Evolutionary conservation across 176 grass and related monocot species (phyloP).

Genomic region (Oryza longistaminata): DNA sequence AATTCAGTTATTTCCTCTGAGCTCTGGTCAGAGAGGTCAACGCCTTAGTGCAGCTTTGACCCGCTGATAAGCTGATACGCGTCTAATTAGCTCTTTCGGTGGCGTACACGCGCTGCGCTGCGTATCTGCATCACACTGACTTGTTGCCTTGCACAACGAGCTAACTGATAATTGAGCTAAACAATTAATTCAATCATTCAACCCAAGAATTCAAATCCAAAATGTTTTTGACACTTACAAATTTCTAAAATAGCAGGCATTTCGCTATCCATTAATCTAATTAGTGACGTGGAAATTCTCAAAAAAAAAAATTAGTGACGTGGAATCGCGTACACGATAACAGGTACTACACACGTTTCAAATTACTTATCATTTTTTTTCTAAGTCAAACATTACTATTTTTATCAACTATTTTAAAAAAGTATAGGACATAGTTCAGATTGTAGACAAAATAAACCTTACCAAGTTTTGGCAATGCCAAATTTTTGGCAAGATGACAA

Average conservation of each 20-base stretch:
- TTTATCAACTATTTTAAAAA: no score
- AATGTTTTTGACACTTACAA: not conserved
- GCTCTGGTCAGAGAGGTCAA: conserved; percentile 5
- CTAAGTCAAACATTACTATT: no score
- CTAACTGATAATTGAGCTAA: not conserved
- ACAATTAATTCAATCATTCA: not conserved
- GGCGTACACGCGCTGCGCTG: conserved; percentile 12
- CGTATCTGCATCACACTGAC: not conserved
- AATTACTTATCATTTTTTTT: no score
- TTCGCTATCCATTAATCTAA: not conserved
- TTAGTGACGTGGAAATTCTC: not conserved
- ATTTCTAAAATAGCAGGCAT: not conserved
- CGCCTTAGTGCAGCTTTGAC: conserved; percentile 12
- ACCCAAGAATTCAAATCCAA: not conserved
- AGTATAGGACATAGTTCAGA: no score
- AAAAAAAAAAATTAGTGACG: not conserved
- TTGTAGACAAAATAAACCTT: no score
- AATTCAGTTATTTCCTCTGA: not conserved
- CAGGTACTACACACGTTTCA: no score
- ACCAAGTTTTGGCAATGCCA: no score
- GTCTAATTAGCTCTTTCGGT: conserved; percentile 23
- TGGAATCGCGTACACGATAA: not conserved
- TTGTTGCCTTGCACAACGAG: not conserved
- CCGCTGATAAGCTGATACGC: conserved; percentile 49
- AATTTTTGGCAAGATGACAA: no score